phyloP scores from a whole-genome alignment of 2,329 filamentous ascomycete genomes.

The Gremmenia infestans region DNA sequence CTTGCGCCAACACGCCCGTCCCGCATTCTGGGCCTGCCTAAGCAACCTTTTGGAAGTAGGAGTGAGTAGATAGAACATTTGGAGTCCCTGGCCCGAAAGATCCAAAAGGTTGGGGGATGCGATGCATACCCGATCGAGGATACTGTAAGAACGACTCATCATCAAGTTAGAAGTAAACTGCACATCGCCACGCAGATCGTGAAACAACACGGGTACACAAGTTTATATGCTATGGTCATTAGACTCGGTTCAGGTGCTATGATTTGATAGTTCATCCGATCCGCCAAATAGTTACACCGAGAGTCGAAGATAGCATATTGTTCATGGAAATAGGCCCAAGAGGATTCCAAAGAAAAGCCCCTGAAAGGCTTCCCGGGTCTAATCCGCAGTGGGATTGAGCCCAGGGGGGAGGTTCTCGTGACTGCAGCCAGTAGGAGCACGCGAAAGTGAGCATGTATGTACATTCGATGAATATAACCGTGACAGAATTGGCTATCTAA shows the following conservation, averaged over 20 bases:
- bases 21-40: too few species aligned
- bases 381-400: background rate
- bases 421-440: too few species aligned
- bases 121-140: too few species aligned
- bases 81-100: too few species aligned
- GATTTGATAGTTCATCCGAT: background rate
- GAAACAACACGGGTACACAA: conserved; percentile 12
- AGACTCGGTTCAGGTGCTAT: background rate
- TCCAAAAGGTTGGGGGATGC: too few species aligned
- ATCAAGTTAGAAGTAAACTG: conserved; percentile 1
- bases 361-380: background rate
- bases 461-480: too few species aligned
- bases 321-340: background rate
- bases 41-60: too few species aligned
- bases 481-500: background rate
- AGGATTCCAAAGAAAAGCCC: conserved; percentile 3
- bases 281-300: conserved; percentile 4
- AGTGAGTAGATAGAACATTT: too few species aligned
- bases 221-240: background rate
- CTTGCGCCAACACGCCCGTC: too few species aligned
- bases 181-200: conserved; percentile 6
- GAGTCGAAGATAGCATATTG: background rate
- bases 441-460: too few species aligned
- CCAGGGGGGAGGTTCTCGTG: too few species aligned
- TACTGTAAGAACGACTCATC: background rate